These are phyloP conservation scores for Phytophthora sp. DNA, from an alignment of 352 stramenopile species.

Conservation along the genomic window DNA sequence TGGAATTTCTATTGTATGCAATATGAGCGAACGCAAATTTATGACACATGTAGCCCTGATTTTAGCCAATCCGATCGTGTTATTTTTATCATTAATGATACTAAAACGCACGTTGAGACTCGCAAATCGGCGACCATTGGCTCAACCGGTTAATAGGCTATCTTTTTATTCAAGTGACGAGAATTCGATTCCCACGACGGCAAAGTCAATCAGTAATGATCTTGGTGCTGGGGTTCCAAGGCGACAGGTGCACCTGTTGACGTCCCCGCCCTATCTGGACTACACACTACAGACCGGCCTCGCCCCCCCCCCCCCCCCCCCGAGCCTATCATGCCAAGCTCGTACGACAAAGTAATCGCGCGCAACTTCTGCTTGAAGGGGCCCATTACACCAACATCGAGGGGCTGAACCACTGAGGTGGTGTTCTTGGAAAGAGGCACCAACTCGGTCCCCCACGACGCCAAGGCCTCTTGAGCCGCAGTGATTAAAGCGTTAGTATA, in stretches of 20 bases:
- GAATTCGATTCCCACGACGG: constrained; percentile 1
- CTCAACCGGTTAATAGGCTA: too few relatives aligned
- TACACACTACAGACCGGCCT: too few relatives aligned
- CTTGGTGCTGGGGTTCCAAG: constrained; percentile 9
- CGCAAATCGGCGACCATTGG: not conserved
- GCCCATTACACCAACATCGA: too few relatives aligned
- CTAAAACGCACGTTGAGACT: not conserved
- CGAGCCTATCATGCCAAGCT: too few relatives aligned
- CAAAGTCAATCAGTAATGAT: constrained; percentile 5
- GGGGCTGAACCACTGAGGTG: too few relatives aligned
- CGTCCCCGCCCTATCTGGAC: not conserved
- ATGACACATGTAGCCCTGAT: not conserved
- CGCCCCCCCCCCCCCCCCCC: too few relatives aligned
- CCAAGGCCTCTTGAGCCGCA: too few relatives aligned
- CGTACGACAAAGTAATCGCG: too few relatives aligned
- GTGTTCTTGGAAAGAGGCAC: too few relatives aligned
- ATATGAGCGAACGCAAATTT: not conserved
- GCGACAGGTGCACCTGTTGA: not conserved
- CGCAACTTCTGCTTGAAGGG: too few relatives aligned
- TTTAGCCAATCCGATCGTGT: not conserved
- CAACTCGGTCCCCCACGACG: too few relatives aligned
- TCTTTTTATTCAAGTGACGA: constrained; percentile 4
- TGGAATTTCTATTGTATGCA: not conserved
- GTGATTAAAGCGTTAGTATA: not conserved
- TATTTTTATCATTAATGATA: not conserved